These are phyloP conservation scores for Solanum hybrid DNA, from an alignment of 305 asterid genomes.

Conservation along the genomic window DNA sequence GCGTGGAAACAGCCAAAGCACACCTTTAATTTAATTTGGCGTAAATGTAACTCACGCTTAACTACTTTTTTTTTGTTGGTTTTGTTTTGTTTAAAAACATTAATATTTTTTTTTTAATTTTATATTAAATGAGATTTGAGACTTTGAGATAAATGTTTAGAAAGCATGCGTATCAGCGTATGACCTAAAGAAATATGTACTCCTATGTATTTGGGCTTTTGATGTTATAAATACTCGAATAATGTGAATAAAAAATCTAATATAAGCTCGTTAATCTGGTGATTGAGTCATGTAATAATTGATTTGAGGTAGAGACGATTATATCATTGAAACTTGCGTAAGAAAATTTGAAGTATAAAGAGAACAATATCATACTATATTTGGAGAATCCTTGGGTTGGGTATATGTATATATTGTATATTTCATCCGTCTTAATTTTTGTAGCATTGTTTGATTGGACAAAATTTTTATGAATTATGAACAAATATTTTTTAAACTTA, in stretches of 20 bases:
- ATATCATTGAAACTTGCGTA: not conserved
- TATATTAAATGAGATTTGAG: not conserved
- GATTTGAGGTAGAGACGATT: not conserved
- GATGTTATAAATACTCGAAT: not conserved
- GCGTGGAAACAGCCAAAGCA: not conserved
- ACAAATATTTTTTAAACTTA: no score
- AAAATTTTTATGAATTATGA: no score
- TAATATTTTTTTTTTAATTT: not conserved
- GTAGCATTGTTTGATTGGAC: not conserved
- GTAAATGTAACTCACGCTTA: not conserved
- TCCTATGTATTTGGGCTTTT: not conserved
- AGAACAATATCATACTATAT: not conserved
- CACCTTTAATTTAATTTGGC: not conserved
- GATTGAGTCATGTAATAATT: not conserved
- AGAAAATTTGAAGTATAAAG: not conserved
- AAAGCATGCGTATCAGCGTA: not conserved
- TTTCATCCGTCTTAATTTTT: not conserved
- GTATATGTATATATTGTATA: not conserved
- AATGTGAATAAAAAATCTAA: not conserved
- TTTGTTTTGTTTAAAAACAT: not conserved
- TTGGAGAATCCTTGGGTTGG: not conserved
- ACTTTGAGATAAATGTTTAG: not conserved
- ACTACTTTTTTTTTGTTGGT: not conserved
- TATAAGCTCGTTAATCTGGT: not conserved
- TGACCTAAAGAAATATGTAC: not conserved